Base-by-base conservation (phyloP, 345 rosid genomes). In the Arabis alpina region DNA sequence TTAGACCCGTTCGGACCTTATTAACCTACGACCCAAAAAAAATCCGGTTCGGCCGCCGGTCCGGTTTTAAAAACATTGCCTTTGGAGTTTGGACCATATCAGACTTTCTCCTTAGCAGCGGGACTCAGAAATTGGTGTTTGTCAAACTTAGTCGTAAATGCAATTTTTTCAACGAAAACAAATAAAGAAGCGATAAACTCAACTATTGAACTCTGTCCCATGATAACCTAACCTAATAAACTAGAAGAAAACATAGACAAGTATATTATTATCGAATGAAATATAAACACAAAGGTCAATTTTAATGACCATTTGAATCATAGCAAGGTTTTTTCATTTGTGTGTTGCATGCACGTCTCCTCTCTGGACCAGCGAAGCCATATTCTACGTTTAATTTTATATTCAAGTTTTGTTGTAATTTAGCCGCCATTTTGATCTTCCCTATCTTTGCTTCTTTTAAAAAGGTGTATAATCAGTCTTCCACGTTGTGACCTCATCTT, bases 281-380 rank as follows among this genome's bases (percentile, higher is more conserved):
- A 61, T 37, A 6, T 19, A 51, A 61, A 53, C 47, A 43, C 54
- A 61, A 43, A 44, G 55, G 49, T 72, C 76, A 54, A 62, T 57
- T 56, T 57, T 64, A 45, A 32, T 39, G 27, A 61, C 27, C 37
- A 19, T 41, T 40, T 39, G 11, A 51, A 50, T 16, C 59, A 28
- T 53, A n/a, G 42, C 3, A 61, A 32, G 27, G 60, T 42, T 52
- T 6, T 34, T 34, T 34, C 1, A 34, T 34, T 6, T 52, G 24
- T 30, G 54, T 52, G 63, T 44, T 71, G 69, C 55, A 53, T 53
- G 45, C 76, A 71, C 76, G 76, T 71, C 68, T 61, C 61, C 37
- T 62, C 16, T 37, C 19, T 53, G 39, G 24, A 71, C 54, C 44
- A 52, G 75, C 27, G 8, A 70, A 70, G 58, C 59, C 52, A 40